Base-by-base conservation (phyloP, 495 filamentous ascomycete genomes). In the Tuber brumale region DNA sequence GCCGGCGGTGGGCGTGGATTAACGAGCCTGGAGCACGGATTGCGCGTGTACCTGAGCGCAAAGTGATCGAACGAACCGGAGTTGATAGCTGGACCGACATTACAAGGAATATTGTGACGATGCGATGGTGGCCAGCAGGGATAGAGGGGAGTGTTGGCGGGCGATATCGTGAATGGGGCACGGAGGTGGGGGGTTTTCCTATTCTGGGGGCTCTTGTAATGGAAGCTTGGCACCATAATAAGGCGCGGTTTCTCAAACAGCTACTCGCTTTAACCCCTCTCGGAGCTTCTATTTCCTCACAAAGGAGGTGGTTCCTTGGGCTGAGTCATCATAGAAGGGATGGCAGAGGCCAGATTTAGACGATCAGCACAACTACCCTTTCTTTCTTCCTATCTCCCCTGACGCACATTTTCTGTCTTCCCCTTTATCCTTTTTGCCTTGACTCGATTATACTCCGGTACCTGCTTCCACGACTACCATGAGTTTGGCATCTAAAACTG, bases 401-500 rank as follows among this genome's bases (percentile, higher is more conserved):
- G 27, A 18, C 57, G 12, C 57, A 6, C 57, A 18, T 66, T 66
- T 61, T 66, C 31, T 66, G 57, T 66, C 31, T 35, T 14, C n/a
- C 27, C 57, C 27, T 66, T 66, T 66, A 35, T 31, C 57, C 1
- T 19, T 66, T 66, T 19, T 19, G 51, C 14, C 31, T 14, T 35
- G 27, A 12, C 27, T 35, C 14, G 57, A 35, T 35, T 66, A 66
- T 66, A 39, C 42, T 16, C 71, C 42, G n/a, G 71, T n/a, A 57
- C 10, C 41, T 41, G 27, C 42, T 18, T 21, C 31, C 37, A n/a
- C 35, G 41, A 69, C 7, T 23, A 72, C 44, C 75, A 94, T 97
- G 94, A 92, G 89, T 84, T 84, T 90, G 79, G 95, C 95, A 84
- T 91, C 93, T 44, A 99, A 98, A 89, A 90, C 94, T 83, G 88